Conservation (phyloP, 345 rosid genomes). For the Gossypium raimondii region DNA sequence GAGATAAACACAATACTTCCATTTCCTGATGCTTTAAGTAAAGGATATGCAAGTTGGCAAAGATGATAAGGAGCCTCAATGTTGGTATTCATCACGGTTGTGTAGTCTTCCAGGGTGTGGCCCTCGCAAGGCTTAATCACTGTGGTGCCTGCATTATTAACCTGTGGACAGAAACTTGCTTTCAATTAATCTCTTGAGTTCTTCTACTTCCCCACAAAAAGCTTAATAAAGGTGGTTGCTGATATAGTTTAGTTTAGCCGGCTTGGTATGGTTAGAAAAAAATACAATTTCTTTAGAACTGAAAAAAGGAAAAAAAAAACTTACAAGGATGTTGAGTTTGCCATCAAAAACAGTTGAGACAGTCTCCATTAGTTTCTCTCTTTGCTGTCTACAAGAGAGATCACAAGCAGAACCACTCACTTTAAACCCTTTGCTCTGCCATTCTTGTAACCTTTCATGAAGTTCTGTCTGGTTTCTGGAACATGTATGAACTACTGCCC, state of each 20-base stretch:
- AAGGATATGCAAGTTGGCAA: slow-evolving; percentile 53
- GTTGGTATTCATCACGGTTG: slow-evolving; percentile 39
- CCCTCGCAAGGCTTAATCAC: slow-evolving; percentile 5
- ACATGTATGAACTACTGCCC: slow-evolving; percentile 69
- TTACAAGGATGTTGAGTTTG: slow-evolving; percentile 54
- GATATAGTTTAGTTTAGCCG: no score
- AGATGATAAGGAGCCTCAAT: slow-evolving; percentile 54
- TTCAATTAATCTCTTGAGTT: not conserved
- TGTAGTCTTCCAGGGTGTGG: slow-evolving; percentile 32
- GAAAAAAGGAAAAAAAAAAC: not conserved
- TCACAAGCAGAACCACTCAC: slow-evolving; percentile 54
- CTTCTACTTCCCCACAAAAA: not conserved
- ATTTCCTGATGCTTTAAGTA: slow-evolving; percentile 44
- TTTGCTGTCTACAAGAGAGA: slow-evolving; percentile 22
- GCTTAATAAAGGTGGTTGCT: not conserved
- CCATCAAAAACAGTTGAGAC: slow-evolving; percentile 42
- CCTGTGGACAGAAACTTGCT: slow-evolving; percentile 16
- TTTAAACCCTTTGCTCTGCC: slow-evolving; percentile 41
- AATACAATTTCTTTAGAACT: not conserved
- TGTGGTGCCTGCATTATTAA: slow-evolving; percentile 32
- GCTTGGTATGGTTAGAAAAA: no score
- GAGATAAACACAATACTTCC: slow-evolving; percentile 54
- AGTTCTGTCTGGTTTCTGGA: slow-evolving; percentile 51
- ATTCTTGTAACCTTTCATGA: slow-evolving; percentile 38
- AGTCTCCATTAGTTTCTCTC: slow-evolving; percentile 40